Conservation (phyloP, 345 rosid genomes). For the Adansonia digitata region DNA sequence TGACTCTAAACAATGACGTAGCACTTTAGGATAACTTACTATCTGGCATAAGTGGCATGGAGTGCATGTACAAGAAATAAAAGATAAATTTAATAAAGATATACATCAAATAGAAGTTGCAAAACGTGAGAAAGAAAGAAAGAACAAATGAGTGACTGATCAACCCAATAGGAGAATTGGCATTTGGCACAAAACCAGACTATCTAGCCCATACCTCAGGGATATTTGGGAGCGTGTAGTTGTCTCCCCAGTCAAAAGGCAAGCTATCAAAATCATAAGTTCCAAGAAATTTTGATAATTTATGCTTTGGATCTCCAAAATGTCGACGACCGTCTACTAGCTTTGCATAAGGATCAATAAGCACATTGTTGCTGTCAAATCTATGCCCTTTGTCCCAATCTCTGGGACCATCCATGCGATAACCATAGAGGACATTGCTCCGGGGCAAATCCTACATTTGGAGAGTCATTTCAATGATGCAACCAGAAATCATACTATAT, state of each 20-base stretch:
- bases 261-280: slow-evolving; percentile 77
- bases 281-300: slow-evolving; percentile 60
- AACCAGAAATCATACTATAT: not conserved
- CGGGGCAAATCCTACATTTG: slow-evolving; percentile 62
- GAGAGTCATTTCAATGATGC: slow-evolving; percentile 13
- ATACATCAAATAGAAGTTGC: not conserved
- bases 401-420: slow-evolving; percentile 79
- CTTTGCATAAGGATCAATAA: slow-evolving; percentile 90
- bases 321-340: slow-evolving; percentile 68
- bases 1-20: not conserved
- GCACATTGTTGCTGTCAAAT: slow-evolving; percentile 54
- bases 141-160: not conserved
- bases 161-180: not conserved
- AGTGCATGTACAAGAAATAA: not conserved
- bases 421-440: slow-evolving; percentile 72
- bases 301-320: slow-evolving; percentile 68
- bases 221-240: slow-evolving; percentile 63
- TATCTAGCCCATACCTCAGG: slow-evolving; percentile 54
- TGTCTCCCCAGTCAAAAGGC: slow-evolving; percentile 82
- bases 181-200: slow-evolving; percentile 7
- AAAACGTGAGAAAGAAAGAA: not conserved
- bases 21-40: not conserved
- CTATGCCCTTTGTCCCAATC: slow-evolving; percentile 83
- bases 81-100: not conserved
- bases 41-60: not conserved